A percentile compares a stretch with the other conserved stretches of the same genome.
phyloP scores from a whole-genome alignment of 2,329 filamentous ascomycete genomes.

The Peltaster fructicola region DNA sequence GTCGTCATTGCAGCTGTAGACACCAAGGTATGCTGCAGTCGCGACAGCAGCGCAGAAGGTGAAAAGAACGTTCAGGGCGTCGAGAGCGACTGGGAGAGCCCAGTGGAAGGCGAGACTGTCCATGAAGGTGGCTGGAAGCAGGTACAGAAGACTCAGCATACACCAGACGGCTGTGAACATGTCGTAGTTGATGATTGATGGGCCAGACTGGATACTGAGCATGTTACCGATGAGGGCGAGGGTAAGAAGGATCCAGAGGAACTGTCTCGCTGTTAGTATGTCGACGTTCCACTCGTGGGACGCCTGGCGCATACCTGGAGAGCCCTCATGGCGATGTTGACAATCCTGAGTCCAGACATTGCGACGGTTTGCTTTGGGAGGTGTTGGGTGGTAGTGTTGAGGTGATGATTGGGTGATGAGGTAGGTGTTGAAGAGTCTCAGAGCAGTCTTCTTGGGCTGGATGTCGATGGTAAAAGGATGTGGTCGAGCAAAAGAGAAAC shows the following conservation, averaged over 20 bases:
- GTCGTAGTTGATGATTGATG: conserved; percentile 39
- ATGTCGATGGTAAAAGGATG: not conserved
- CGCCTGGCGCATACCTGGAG: conserved; percentile 9
- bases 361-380: conserved; percentile 2
- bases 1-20: conserved; percentile 46
- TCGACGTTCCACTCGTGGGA: not conserved
- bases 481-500: not conserved
- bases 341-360: conserved; percentile 9
- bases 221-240: conserved; percentile 47
- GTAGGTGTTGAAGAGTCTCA: too few relatives aligned
- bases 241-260: conserved; percentile 41
- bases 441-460: not conserved
- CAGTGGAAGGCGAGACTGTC: conserved; percentile 33
- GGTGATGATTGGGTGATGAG: too few relatives aligned
- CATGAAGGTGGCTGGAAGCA: conserved; percentile 35
- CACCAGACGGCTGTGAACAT: conserved; percentile 53
- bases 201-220: conserved; percentile 30
- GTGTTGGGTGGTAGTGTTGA: conserved; percentile 3
- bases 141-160: conserved; percentile 48
- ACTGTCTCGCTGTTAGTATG: conserved; percentile 22
- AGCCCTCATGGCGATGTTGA: conserved; percentile 14
- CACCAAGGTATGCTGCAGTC: conserved; percentile 48
- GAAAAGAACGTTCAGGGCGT: conserved; percentile 45
- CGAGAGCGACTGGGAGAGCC: conserved; percentile 37
- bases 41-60: conserved; percentile 54